Percentiles rank a stretch among this genome's conserved stretches.
These are phyloP conservation scores for Grigorovia jiainica DNA, from an alignment of 805 yeast genomes.

Conservation along the genomic window DNA sequence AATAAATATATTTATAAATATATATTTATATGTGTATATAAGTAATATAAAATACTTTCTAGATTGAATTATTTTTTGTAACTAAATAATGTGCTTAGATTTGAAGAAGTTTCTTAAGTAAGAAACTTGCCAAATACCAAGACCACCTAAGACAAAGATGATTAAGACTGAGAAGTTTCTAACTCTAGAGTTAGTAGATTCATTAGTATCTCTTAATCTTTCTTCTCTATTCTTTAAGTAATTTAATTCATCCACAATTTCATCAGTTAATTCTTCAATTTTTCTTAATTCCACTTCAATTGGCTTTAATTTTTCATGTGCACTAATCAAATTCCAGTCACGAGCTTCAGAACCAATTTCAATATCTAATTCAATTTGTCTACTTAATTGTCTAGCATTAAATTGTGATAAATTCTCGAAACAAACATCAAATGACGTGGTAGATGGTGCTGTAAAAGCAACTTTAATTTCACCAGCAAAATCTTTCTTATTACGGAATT, in stretches of 20 bases:
- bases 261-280: constrained; percentile 77
- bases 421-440: constrained; percentile 86
- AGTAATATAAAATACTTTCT: not conserved
- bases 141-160: constrained; percentile 56
- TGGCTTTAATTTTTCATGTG: constrained; percentile 87
- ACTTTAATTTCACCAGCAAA: constrained; percentile 62
- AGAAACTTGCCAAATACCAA: constrained; percentile 88
- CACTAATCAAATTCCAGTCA: constrained; percentile 94
- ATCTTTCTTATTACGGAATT: constrained; percentile 67
- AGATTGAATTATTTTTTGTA: not conserved
- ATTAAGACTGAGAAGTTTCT: constrained; percentile 73
- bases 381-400: constrained; percentile 36
- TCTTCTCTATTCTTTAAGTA: constrained; percentile 85
- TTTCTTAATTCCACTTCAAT: constrained; percentile 83
- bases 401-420: constrained; percentile 49
- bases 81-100: constrained; percentile 63
- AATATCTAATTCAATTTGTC: constrained; percentile 81
- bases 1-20: not conserved
- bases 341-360: constrained; percentile 96
- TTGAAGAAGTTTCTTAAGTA: constrained; percentile 90
- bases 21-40: constrained; percentile 1
- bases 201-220: constrained; percentile 91
- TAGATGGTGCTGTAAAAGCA: constrained; percentile 76
- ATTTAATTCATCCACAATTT: constrained; percentile 67
- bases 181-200: constrained; percentile 88